Conservation (phyloP, 108 stramenopile genomes). For the Epithemia pelagica region DNA sequence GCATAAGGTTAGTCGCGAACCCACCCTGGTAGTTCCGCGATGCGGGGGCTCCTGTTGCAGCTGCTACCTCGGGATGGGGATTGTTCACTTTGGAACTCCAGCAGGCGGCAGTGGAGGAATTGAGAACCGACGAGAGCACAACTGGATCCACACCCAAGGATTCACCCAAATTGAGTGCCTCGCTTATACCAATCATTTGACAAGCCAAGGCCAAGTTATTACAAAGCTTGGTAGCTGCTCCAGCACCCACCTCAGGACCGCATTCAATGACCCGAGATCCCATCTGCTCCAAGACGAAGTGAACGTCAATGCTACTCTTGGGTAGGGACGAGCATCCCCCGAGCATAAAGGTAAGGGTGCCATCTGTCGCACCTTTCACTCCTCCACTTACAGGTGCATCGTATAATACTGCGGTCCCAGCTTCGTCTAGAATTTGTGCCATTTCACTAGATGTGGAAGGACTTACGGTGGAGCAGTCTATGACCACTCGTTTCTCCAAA, state of each 20-base stretch:
- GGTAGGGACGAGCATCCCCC: slow-evolving; percentile 35
- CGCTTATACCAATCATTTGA: slow-evolving; percentile 87
- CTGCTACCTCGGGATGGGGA: slow-evolving; percentile 73
- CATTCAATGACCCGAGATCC: slow-evolving; percentile 70
- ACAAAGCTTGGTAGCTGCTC: slow-evolving; percentile 84
- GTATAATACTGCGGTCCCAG: slow-evolving; percentile 21
- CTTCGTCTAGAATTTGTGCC: slow-evolving; percentile 12
- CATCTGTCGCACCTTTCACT: slow-evolving; percentile 75
- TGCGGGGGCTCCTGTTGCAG: slow-evolving; percentile 44
- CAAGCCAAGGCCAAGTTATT: slow-evolving; percentile 92
- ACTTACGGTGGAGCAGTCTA: slow-evolving; percentile 78
- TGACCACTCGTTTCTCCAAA: slow-evolving; percentile 23
- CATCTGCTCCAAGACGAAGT: slow-evolving; percentile 47
- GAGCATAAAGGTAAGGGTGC: slow-evolving; percentile 92
- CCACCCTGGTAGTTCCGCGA: slow-evolving; percentile 63
- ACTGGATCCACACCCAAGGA: slow-evolving; percentile 83
- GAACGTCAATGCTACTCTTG: slow-evolving; percentile 2
- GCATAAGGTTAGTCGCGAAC: slow-evolving; percentile 73
- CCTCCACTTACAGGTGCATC: slow-evolving; percentile 97
- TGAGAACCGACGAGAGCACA: slow-evolving; percentile 81
- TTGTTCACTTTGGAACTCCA: slow-evolving; percentile 93
- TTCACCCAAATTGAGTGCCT: slow-evolving; percentile 91
- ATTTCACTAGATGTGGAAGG: slow-evolving; percentile 42
- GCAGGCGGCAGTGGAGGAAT: slow-evolving; percentile 88
- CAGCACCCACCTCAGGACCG: slow-evolving; percentile 69